phyloP scores from a whole-genome alignment of 495 filamentous ascomycete species.

The Penicillium desertorum region DNA sequence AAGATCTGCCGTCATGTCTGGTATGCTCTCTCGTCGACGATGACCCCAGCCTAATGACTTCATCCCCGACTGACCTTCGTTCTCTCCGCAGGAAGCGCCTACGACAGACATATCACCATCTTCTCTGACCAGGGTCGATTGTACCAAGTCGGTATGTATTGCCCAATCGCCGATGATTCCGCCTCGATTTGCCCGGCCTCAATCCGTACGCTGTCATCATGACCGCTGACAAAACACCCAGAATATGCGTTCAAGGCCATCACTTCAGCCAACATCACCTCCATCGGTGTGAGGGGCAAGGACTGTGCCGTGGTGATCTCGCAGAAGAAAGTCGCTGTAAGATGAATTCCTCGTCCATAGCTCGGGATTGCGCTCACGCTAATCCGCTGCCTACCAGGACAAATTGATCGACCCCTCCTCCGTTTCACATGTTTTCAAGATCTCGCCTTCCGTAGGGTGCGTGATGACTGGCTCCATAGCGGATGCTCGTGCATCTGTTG shows the following conservation, averaged over 20 bases:
- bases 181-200: neutral
- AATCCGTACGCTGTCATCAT: conserved; percentile 12
- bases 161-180: conserved; percentile 1
- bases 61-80: conserved; percentile 36
- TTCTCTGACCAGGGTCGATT: conserved; percentile 97
- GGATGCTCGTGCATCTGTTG: conserved; percentile 88
- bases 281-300: conserved; percentile 92
- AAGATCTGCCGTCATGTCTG: conserved; percentile 43
- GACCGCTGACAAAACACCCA: conserved; percentile 41
- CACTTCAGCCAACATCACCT: conserved; percentile 97
- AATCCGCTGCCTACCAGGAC: conserved; percentile 57
- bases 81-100: conserved; percentile 75
- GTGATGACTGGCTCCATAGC: conserved; percentile 99
- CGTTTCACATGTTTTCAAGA: conserved; percentile 94
- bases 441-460: conserved; percentile 94
- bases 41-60: conserved; percentile 35
- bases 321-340: conserved; percentile 98
- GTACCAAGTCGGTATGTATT: conserved; percentile 95
- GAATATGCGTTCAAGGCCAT: conserved; percentile 99
- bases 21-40: conserved; percentile 28
- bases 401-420: conserved; percentile 98
- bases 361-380: conserved; percentile 7
- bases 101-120: conserved; percentile 98
- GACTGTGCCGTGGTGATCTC: conserved; percentile 95
- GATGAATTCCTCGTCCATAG: conserved; percentile 36